Base-by-base conservation (phyloP, 73 alveolate genomes). In the Halteria grandinella region DNA sequence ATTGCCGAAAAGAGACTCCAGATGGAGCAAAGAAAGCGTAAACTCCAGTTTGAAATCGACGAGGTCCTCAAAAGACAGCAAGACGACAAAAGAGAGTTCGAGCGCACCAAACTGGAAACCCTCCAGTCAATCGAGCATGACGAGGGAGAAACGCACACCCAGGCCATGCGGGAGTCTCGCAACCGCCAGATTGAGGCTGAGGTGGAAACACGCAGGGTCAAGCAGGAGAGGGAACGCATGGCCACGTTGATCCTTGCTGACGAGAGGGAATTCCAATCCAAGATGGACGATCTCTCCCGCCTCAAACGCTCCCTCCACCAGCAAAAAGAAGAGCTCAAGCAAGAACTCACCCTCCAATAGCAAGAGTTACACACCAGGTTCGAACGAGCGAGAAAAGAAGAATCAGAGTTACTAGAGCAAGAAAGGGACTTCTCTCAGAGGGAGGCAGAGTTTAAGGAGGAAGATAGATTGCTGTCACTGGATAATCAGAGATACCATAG, bases 401-500 rank as follows among this genome's bases (percentile, higher is more conserved):
- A 66, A 36, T 7, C 5, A 7, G 80, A 66, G 7, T 52, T 44
- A 5, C 10, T 27, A 18, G 80, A 66, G n/a, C 69, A 66, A 10
- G 80, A 66, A 25, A 66, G 66, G 31, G 66, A 21, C 25, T 41
- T 21, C 10, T 3, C 12, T 14, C 8, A 32, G 55, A 41, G 25
- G 45, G 80, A 66, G 32, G 12, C 43, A 23, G 80, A 66, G 23
- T 41, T 18, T 23, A 52, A 41, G 45, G 15, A 66, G 36, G 12
- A 25, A 66, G 32, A 45, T 25, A 66, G 47, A 43, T 15, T 45
- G 21, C 69, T 66, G 20, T 15, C 18, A 11, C 5, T 44, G 3
- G 80, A 66, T 25, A 44, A 66, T 24, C 69, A 66, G 52, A 41
- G 47, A 33, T 33, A 45, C 24, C 47, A 66, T 1, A 55, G 47